Base-by-base conservation (phyloP, 257 asterid species). In the Lycium ferocissimum region DNA sequence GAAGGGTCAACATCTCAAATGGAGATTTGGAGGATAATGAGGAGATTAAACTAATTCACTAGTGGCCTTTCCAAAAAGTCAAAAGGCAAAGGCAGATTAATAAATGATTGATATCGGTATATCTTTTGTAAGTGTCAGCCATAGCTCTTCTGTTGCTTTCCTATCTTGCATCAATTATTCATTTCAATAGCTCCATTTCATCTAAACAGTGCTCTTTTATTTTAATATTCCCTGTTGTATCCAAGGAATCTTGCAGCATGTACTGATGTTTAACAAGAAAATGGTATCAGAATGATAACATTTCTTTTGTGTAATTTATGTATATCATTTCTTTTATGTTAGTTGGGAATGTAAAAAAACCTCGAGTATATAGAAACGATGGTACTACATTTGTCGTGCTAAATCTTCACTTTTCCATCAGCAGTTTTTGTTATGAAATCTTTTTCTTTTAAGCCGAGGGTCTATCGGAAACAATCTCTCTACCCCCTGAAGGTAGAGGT, bases 71-170 rank as follows among this genome's bases (percentile, higher is more conserved):
- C 82, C 82, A 49, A 76, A 47, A 22, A 76, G 63, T 51, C 63
- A 76, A 76, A 76, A 51, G 82, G 63, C 82, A 76, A 76, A 51
- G 63, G 47, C 82, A 76, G 61, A 75, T 20, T 75, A 75, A 76
- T 26, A 51, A 76, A 51, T 51, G 82, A 51, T 51, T 51, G 47
- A 76, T 51, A 76, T 26, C 9, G 20, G 26, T 76, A 8, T 8
- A 76, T 76, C 82, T 76, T 76, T 76, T 26, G 63, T 76, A 76
- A 76, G 82, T 76, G 62, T 26, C 82, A 76, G 47, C 82, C 47
- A 1, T 76, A 51, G 63, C 81, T 76, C 51, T 76, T 76, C n/a
- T 76, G 13, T 51, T 51, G 2, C 47, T 33, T 76, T 13, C 33
- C 33, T 26, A 26, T 6, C 43, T 6, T 49, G 2, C 63, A 51